Evolutionary conservation across 139 green algal species (phyloP).

Genomic region (Marvania coccoides): DNA sequence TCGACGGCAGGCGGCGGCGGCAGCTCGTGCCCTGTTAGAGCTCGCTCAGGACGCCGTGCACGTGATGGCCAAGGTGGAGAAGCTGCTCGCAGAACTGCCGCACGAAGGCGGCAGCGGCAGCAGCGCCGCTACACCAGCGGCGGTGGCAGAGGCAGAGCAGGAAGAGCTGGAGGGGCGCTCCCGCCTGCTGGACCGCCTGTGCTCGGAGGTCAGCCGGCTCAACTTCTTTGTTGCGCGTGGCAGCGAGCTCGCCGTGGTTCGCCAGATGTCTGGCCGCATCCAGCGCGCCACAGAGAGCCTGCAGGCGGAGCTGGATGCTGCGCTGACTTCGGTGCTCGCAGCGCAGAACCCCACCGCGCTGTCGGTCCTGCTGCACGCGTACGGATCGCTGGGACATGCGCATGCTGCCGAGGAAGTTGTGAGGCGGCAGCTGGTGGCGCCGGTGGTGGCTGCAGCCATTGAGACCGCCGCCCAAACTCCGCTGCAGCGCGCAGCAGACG

Average conservation of each 20-base stretch:
- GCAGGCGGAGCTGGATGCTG: constrained; percentile 32
- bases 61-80: constrained; percentile 88
- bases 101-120: neutral
- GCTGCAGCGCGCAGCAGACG: neutral
- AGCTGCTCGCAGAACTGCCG: constrained; percentile 74
- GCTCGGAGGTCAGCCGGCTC: constrained; percentile 76
- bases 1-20: constrained; percentile 58
- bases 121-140: no score
- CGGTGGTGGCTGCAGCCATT: constrained; percentile 42
- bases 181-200: constrained; percentile 79
- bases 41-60: constrained; percentile 76
- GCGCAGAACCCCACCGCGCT: constrained; percentile 26
- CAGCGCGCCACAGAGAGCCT: constrained; percentile 33
- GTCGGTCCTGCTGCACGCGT: constrained; percentile 72
- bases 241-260: constrained; percentile 71
- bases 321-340: constrained; percentile 42
- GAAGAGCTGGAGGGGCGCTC: constrained; percentile 49
- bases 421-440: constrained; percentile 45
- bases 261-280: constrained; percentile 57
- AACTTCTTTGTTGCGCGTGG: constrained; percentile 65
- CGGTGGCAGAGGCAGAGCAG: neutral
- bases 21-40: constrained; percentile 64
- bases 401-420: constrained; percentile 41
- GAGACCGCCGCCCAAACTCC: constrained; percentile 13
- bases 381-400: constrained; percentile 51